Evolutionary conservation across 75 land plant species (phyloP).

Genomic region (Cupressus sempervirens): DNA sequence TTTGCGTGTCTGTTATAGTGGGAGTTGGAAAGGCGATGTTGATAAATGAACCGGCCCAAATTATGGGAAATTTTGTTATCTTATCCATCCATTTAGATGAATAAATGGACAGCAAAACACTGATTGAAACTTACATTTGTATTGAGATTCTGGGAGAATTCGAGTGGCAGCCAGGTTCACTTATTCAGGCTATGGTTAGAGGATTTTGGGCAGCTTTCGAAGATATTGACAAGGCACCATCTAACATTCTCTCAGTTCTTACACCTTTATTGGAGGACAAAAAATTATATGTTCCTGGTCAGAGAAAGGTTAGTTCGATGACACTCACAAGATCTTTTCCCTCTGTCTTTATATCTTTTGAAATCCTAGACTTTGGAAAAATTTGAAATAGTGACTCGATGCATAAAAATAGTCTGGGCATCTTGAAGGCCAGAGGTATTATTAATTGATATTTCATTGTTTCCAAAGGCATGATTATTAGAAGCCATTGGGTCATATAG

Average conservation of each 20-base stretch:
- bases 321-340: too few species aligned
- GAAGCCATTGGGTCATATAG: too few species aligned
- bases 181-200: constrained; percentile 82
- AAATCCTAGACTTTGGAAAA: too few species aligned
- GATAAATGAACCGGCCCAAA: constrained; percentile 56
- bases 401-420: too few species aligned
- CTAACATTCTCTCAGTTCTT: constrained; percentile 69
- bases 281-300: constrained; percentile 61
- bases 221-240: constrained; percentile 91
- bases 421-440: too few species aligned
- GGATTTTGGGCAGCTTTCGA: constrained; percentile 97
- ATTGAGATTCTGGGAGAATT: constrained; percentile 93
- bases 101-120: constrained; percentile 84
- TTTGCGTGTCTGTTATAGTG: constrained; percentile 49
- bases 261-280: constrained; percentile 80
- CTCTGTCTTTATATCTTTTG: too few species aligned
- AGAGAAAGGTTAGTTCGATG: constrained; percentile 63
- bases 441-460: too few species aligned
- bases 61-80: constrained; percentile 74
- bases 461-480: too few species aligned
- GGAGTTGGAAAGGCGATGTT: constrained; percentile 88
- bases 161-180: constrained; percentile 97
- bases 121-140: constrained; percentile 85
- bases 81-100: constrained; percentile 90
- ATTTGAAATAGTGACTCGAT: too few species aligned